Base-by-base conservation (phyloP, 2,329 filamentous ascomycete species). In the Exophiala oligosperma region DNA sequence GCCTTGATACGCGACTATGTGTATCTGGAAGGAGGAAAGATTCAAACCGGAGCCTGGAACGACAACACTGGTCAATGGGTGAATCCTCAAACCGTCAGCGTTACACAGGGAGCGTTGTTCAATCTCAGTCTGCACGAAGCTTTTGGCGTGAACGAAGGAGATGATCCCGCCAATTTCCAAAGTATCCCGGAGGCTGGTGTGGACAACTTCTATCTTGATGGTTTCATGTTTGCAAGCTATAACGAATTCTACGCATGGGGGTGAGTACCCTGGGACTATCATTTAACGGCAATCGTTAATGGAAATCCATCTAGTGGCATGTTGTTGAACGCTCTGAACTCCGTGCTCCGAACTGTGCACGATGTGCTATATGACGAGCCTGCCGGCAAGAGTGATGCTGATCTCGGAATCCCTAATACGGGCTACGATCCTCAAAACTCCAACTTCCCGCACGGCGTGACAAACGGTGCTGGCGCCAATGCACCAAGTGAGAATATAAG, bases 401-500 rank as follows among this genome's bases (percentile, higher is more conserved):
- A 47, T 24, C 44, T 47, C 24, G 44, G 44, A 24, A 28, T 28
- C 4, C 44, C 44, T 14, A 17, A 47, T n/a, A 47, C 44, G 2
- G 44, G 44, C 2, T 47, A 47, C 14, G 12, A 24, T 23, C 44
- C 44, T 24, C 44, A 47, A 26, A 24, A 47, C 44, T 47, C 44
- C 14, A 47, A 47, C 24, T 47, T 47, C 11, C 21, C 24, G 2
- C 12, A 21, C 21, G 44, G 44, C 21, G 44, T 47, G 2, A 47
- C 44, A 28, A 47, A 47, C 23, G 44, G 44, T 28, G 44, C 44
- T 12, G 44, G 44, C 2, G 85, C 79, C 12, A 89, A 77, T 44
- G 84, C 83, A 0, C 86, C 87, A 0, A 89, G 86, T 0, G 88
- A 91, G 70, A 86, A 89, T 60, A 79, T 84, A 63, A 85, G 85